These are phyloP conservation scores for Picea abies DNA, from an alignment of 83 land plant genomes.

Conservation along the genomic window DNA sequence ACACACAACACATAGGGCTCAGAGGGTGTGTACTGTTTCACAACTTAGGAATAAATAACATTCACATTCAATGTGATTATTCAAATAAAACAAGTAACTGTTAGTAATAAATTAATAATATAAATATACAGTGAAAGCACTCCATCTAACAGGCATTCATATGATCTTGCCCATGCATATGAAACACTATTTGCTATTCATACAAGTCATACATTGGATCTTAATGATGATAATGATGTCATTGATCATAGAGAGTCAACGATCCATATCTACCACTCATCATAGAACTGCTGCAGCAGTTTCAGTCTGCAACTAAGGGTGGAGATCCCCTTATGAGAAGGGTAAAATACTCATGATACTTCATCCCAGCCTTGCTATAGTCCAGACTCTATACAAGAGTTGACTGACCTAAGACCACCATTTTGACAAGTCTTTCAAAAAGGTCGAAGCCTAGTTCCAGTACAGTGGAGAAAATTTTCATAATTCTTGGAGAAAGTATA, in stretches of 20 bases:
- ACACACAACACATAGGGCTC: too few species aligned
- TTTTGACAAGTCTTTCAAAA: neutral
- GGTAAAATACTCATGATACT: neutral
- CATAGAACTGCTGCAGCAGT: neutral
- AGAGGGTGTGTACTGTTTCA: neutral
- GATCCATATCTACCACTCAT: neutral
- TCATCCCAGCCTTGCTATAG: neutral
- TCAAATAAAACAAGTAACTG: neutral
- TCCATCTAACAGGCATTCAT: neutral
- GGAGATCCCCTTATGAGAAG: too few species aligned
- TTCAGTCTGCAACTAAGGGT: neutral
- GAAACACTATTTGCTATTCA: neutral
- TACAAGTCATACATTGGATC: neutral
- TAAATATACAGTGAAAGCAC: neutral
- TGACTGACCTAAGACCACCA: neutral
- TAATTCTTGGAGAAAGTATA: neutral
- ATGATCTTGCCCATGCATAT: neutral
- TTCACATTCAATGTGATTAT: neutral
- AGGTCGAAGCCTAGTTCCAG: neutral
- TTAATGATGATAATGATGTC: neutral
- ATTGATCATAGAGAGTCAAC: neutral
- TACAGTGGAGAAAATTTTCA: neutral
- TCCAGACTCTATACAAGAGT: neutral
- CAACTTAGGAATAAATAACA: neutral
- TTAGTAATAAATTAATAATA: neutral